Base-by-base conservation (phyloP, 352 stramenopile genomes). In the Pseudoperonospora humuli region DNA sequence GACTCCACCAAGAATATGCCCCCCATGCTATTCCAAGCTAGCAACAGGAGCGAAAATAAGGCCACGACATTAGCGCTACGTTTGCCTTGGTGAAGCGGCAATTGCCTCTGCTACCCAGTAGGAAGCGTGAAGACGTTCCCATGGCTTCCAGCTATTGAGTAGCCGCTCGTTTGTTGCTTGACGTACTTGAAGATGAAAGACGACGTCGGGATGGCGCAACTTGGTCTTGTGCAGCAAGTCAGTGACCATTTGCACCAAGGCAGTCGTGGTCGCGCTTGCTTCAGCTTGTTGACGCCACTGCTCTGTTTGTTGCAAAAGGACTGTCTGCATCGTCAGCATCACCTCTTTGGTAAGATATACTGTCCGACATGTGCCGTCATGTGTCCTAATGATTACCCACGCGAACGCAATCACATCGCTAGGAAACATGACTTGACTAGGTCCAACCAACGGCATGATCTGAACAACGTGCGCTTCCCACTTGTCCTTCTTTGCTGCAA, bases 61-160 rank as follows among this genome's bases (percentile, higher is more conserved):
- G 20, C 2, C 14, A n/a, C n/a, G n/a, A n/a, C n/a, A 34, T 51
- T 26, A 29, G 18, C 20, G 15, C 26, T 33, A 40, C 28, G 26
- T 50, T 61, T 7, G 7, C 1, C 45, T 33, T 54, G 29, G 32
- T 15, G 32, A 9, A 39, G 25, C 28, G 21, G 36, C n/a, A 23
- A 67, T 27, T 6, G 43, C 44, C 33, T 42, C 34, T 18, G 26
- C 54, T 10, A 53, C 44, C 52, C 74, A 65, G 32, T 80, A 80
- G 19, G 60, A 70, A n/a, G 73, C 57, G 38, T 74, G 57, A 17
- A 70, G 45, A 18, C 63, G 62, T 33, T 83, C 67, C 73, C 73
- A 85, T 20, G 64, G 54, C 35, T 67, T 72, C 57, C 67, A 79
- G 41, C 73, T 85, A 52, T 75, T 83, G 6, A 75, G 50, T 7